A percentile compares a stretch with the other conserved stretches of the same genome.
phyloP scores from a whole-genome alignment of 192 early-diverging fungal genomes.

The Coemansia reversa region DNA sequence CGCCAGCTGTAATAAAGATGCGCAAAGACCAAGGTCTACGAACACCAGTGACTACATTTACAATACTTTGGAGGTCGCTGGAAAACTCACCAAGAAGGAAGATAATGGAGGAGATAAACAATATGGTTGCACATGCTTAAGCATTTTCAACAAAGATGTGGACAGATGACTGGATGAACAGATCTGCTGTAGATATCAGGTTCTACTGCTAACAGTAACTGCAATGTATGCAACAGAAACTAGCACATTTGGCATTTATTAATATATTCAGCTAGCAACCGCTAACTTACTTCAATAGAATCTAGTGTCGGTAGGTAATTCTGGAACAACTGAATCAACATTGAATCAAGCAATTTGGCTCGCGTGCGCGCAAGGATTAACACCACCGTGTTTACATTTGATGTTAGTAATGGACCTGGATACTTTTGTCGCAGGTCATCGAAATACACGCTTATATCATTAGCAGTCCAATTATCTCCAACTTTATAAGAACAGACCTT shows the following conservation, averaged over 20 bases:
- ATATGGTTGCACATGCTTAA: conserved; percentile 21
- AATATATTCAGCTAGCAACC: not conserved
- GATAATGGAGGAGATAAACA: conserved; percentile 44
- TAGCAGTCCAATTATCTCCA: not conserved
- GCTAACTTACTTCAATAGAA: not conserved
- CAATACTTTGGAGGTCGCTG: conserved; percentile 45
- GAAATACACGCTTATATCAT: not conserved
- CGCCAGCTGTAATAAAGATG: conserved; percentile 3
- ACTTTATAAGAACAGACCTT: not conserved
- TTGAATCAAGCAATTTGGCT: not conserved
- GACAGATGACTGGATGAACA: not conserved
- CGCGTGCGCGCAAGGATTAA: not conserved
- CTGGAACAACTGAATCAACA: not conserved
- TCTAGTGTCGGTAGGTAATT: not conserved
- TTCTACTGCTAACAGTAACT: not conserved
- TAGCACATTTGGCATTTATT: not conserved
- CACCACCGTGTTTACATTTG: not conserved
- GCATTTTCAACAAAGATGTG: not conserved
- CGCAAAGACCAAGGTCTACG: conserved; percentile 10
- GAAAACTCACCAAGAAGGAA: conserved; percentile 17
- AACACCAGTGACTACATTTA: conserved; percentile 36
- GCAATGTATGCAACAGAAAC: not conserved
- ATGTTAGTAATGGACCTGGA: not conserved
- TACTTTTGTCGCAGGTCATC: not conserved
- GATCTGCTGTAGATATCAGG: not conserved